phyloP scores from a whole-genome alignment of 208 protist species.

The Porcisia hertigi region DNA sequence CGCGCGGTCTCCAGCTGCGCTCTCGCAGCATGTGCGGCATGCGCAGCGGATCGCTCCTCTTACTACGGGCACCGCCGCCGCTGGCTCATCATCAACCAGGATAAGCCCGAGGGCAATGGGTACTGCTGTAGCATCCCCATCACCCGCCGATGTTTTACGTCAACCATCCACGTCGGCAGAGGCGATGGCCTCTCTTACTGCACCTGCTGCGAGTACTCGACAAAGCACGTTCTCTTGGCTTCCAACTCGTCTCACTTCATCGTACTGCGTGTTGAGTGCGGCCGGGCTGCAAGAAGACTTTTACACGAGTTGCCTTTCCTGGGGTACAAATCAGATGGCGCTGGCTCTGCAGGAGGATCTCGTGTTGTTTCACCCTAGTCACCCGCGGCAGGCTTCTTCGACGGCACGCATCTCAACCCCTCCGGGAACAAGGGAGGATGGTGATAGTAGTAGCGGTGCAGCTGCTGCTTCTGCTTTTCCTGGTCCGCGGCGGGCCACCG shows the following conservation, averaged over 20 bases:
- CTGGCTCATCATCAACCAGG: background rate
- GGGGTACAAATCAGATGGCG: slow-evolving; percentile 63
- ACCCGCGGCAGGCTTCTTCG: slow-evolving; percentile 45
- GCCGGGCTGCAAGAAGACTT: slow-evolving; percentile 74
- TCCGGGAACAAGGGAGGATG: background rate
- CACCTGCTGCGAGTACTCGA: background rate
- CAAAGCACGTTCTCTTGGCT: slow-evolving; percentile 36
- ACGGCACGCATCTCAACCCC: slow-evolving; percentile 24
- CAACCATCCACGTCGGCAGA: slow-evolving; percentile 7
- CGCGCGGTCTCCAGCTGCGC: background rate
- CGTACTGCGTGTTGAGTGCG: slow-evolving; percentile 77
- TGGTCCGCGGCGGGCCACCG: slow-evolving; percentile 26
- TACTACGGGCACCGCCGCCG: background rate
- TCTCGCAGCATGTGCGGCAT: slow-evolving; percentile 10
- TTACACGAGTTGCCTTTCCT: slow-evolving; percentile 77
- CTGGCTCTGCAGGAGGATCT: slow-evolving; percentile 67
- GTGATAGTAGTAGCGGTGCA: background rate
- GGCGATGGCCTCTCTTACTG: slow-evolving; percentile 14
- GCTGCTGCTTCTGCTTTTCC: slow-evolving; percentile 2
- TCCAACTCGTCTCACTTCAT: slow-evolving; percentile 71
- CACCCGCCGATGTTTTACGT: slow-evolving; percentile 4
- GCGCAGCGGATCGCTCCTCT: background rate
- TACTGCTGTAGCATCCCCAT: slow-evolving; percentile 1
- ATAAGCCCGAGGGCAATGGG: background rate
- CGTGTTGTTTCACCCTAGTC: slow-evolving; percentile 65